Conservation (phyloP, 2,329 filamentous ascomycete species). For the Nemania serpens region DNA sequence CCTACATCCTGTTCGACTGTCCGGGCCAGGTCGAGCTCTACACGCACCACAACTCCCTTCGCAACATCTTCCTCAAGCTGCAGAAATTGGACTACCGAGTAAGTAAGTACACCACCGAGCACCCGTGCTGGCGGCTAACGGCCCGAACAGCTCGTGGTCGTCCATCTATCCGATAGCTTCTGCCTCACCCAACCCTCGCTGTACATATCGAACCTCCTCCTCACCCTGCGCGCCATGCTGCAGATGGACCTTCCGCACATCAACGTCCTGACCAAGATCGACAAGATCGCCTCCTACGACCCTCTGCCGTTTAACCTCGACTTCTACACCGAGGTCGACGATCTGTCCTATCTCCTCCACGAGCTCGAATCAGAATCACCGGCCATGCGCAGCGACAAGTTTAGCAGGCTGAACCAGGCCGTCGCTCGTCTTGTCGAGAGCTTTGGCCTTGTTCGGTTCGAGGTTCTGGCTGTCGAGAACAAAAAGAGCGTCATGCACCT, state of each 20-base stretch:
- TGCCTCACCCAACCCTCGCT: conserved; percentile 91
- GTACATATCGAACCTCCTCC: conserved; percentile 91
- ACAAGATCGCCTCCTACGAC: conserved; percentile 85
- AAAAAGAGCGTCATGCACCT: conserved; percentile 96
- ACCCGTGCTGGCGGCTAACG: conserved; percentile 36
- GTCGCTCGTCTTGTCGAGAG: conserved; percentile 86
- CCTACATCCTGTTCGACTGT: conserved; percentile 95
- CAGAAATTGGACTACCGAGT: conserved; percentile 94
- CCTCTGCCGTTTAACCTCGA: conserved; percentile 93
- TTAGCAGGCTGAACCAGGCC: conserved; percentile 81
- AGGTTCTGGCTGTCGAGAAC: conserved; percentile 94
- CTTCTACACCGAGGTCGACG: conserved; percentile 96
- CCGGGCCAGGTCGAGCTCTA: conserved; percentile 97
- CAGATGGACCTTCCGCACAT: conserved; percentile 97
- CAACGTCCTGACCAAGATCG: conserved; percentile 97
- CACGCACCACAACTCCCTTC: conserved; percentile 88
- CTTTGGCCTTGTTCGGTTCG: conserved; percentile 88
- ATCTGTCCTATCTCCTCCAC: conserved; percentile 82
- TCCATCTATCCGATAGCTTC: conserved; percentile 93
- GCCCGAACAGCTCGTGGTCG: conserved; percentile 74
- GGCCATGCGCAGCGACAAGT: conserved; percentile 72
- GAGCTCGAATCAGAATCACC: conserved; percentile 80
- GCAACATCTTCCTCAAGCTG: conserved; percentile 88
- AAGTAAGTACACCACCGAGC: conserved; percentile 42
- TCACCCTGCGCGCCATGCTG: conserved; percentile 94